Base-by-base conservation (phyloP, 2,329 filamentous ascomycete species). In the Aspergillus sp. region DNA sequence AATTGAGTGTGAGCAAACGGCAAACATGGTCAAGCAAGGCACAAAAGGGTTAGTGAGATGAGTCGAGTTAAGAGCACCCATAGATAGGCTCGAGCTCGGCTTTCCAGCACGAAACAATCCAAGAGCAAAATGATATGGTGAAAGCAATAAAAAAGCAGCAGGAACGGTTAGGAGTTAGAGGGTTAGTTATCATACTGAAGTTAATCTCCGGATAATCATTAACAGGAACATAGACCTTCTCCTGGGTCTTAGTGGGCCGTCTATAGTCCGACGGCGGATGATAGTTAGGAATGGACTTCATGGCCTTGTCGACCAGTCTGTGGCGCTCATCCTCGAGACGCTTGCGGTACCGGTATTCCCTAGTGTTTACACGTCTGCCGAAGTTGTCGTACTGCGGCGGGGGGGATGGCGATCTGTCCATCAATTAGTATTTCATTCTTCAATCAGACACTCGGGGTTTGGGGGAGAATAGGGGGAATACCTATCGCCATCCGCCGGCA, bases 181-280 rank as follows among this genome's bases (percentile, higher is more conserved):
- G 89, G 88, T 95, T 95, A 95, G 90, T 85, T 90, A 93, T 91
- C 91, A 91, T 96, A 98, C 93, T 98, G 88, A 98, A 98, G 85
- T 98, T 98, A 84, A 98, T 97, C 74, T 98, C 93, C 79, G 93
- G 93, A 72, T 98, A 98, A 74, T 98, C 93, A 82, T 98, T 98
- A 77, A 98, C 93, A 70, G 93, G 93, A 71, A 98, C 93, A 71
- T 98, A 98, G 86, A 98, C 94, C 80, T 98, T 98, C 80, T 98
- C 93, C 75, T 98, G 93, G 68, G 93, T 98, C 86, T 98, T 98
- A 70, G 91, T 97, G 53, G 93, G 93, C 63, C 93, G 88, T 70
- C 93, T 88, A 72, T 98, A 98, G 71, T 98, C 93, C 79, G 91
- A 88, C 49, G 93, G 93, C 63, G 93, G 93, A 68, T 97, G 89